Conservation (phyloP, 768 basidiomycete genomes). For the Phlebiopsis flavidoalba region DNA sequence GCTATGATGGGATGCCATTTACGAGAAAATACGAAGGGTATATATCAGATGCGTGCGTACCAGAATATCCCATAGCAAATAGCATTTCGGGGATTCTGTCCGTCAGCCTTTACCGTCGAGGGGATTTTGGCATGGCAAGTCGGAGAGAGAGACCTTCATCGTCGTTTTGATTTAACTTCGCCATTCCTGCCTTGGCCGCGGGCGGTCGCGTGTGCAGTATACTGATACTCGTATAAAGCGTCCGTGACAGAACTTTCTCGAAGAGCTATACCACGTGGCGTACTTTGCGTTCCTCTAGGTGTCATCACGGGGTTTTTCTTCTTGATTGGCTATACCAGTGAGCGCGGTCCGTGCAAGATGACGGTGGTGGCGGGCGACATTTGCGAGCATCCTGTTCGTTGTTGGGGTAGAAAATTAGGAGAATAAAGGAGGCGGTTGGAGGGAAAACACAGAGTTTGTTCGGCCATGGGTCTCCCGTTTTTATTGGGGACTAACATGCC, state of each 20-base stretch:
- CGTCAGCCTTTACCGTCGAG: constrained; percentile 33
- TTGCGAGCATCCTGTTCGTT: background rate
- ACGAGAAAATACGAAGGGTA: background rate
- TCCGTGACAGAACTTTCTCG: no score
- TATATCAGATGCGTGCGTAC: constrained; percentile 13
- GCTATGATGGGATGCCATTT: constrained; percentile 33
- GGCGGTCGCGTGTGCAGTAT: constrained; percentile 64
- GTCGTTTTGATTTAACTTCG: constrained; percentile 29
- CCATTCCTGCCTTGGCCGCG: constrained; percentile 65
- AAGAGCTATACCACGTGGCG: background rate
- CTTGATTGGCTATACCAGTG: background rate
- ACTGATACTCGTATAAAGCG: constrained; percentile 34
- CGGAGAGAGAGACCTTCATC: constrained; percentile 27
- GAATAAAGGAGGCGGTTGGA: no score
- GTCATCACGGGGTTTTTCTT: constrained; percentile 27
- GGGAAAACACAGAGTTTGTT: no score
- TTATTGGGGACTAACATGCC: no score
- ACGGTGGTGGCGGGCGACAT: background rate
- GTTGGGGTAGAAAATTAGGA: no score
- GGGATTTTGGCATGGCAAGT: constrained; percentile 29
- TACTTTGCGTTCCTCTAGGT: constrained; percentile 45
- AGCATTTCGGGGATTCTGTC: constrained; percentile 37
- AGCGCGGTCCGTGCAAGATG: background rate
- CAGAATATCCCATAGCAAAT: constrained; percentile 32
- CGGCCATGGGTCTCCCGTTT: no score